Percentiles rank a stretch among this genome's conserved stretches.
These are phyloP conservation scores for Xerocomellus intermedius DNA, from an alignment of 768 basidiomycete species.

Conservation along the genomic window DNA sequence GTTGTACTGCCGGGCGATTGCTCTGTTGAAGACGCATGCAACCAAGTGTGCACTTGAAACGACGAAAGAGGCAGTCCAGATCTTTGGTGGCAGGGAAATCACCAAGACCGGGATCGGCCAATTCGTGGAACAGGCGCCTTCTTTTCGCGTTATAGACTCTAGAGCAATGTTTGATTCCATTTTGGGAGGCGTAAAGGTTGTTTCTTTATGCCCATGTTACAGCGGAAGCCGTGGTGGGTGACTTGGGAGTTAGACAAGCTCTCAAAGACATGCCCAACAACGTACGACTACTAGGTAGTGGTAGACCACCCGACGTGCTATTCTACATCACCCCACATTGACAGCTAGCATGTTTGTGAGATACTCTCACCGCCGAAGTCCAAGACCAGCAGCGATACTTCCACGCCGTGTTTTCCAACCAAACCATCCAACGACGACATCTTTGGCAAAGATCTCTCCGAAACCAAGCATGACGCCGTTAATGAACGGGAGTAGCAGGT, in stretches of 20 bases:
- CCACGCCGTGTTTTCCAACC: conserved; percentile 40
- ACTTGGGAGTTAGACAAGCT: conserved; percentile 60
- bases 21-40: conserved; percentile 56
- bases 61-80: conserved; percentile 68
- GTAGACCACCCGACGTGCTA: background rate
- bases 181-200: conserved; percentile 22
- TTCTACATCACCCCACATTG: background rate
- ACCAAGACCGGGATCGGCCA: too few species aligned
- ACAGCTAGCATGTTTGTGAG: background rate
- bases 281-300: conserved; percentile 39
- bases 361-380: conserved; percentile 20
- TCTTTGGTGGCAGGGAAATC: conserved; percentile 84
- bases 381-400: conserved; percentile 24
- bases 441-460: conserved; percentile 88
- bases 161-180: conserved; percentile 24
- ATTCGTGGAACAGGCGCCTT: too few species aligned
- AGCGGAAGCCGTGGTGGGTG: conserved; percentile 59
- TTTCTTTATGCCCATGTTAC: background rate
- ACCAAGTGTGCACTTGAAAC: too few species aligned
- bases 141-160: conserved; percentile 29
- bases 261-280: conserved; percentile 54
- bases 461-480: conserved; percentile 98
- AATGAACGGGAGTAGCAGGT: conserved; percentile 82
- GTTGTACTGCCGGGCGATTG: too few species aligned
- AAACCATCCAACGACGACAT: conserved; percentile 58